phyloP scores from a whole-genome alignment of 768 basidiomycete genomes.

The Panaeolus papilionaceus region DNA sequence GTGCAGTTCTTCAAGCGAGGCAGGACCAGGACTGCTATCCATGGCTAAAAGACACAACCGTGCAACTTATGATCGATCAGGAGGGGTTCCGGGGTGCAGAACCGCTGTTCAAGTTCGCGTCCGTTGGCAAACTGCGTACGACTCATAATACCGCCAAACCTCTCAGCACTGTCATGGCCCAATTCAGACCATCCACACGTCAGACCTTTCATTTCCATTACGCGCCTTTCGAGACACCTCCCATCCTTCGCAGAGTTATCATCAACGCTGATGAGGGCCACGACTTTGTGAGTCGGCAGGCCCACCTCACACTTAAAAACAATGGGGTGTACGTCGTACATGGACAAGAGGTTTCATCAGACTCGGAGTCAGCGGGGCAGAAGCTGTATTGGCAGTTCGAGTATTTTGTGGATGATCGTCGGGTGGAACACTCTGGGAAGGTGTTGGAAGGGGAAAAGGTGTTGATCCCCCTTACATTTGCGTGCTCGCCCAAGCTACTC shows the following conservation, averaged over 20 bases:
- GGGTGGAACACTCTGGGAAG: conserved; percentile 50
- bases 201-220: conserved; percentile 76
- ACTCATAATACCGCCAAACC: conserved; percentile 34
- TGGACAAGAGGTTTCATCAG: conserved; percentile 59
- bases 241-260: conserved; percentile 73
- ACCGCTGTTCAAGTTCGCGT: conserved; percentile 64
- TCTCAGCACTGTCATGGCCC: conserved; percentile 54
- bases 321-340: conserved; percentile 80
- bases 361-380: conserved; percentile 33
- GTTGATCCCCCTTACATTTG: conserved; percentile 75
- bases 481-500: conserved; percentile 74
- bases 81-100: conserved; percentile 77
- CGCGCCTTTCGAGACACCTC: conserved; percentile 67
- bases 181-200: conserved; percentile 67
- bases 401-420: conserved; percentile 73
- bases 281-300: conserved; percentile 82
- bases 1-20: conserved; percentile 19
- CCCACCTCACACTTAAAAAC: conserved; percentile 66
- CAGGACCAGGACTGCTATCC: conserved; percentile 43
- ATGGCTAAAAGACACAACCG: conserved; percentile 59
- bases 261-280: conserved; percentile 69
- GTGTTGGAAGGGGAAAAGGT: conserved; percentile 71
- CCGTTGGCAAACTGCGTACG: conserved; percentile 45
- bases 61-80: conserved; percentile 82
- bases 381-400: conserved; percentile 80